These are phyloP conservation scores for Tricholomella constricta DNA, from an alignment of 768 basidiomycete genomes.

Conservation along the genomic window DNA sequence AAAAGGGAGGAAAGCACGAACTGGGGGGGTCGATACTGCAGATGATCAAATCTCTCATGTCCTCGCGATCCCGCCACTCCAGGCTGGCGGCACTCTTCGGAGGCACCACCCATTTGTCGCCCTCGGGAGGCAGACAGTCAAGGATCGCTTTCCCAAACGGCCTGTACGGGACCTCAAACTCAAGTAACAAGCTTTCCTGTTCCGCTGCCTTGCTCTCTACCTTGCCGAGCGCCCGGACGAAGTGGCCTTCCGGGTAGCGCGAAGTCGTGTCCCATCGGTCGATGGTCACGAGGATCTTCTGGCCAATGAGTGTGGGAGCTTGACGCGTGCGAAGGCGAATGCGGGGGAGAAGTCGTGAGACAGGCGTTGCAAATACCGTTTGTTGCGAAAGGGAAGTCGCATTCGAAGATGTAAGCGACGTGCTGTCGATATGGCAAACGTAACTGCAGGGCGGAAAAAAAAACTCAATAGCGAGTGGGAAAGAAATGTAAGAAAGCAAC, in stretches of 20 bases:
- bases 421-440: slow-evolving; percentile 93
- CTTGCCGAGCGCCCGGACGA: slow-evolving; percentile 88
- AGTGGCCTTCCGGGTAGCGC: slow-evolving; percentile 95
- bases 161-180: slow-evolving; percentile 94
- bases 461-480: slow-evolving; percentile 2
- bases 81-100: slow-evolving; percentile 51
- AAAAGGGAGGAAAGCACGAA: slow-evolving; percentile 26
- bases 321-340: slow-evolving; percentile 95
- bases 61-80: slow-evolving; percentile 83
- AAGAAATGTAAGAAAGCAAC: slow-evolving; percentile 1
- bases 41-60: slow-evolving; percentile 80
- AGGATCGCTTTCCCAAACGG: slow-evolving; percentile 96
- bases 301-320: slow-evolving; percentile 81
- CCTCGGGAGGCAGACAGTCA: slow-evolving; percentile 86
- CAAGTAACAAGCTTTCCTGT: slow-evolving; percentile 88
- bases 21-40: slow-evolving; percentile 98
- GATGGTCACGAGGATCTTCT: slow-evolving; percentile 95
- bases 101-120: slow-evolving; percentile 92
- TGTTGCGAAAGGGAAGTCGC: slow-evolving; percentile 81
- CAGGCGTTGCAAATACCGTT: slow-evolving; percentile 92
- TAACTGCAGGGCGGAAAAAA: slow-evolving; percentile 53
- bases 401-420: slow-evolving; percentile 79
- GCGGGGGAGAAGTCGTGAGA: slow-evolving; percentile 88
- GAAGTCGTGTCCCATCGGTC: slow-evolving; percentile 89
- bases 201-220: slow-evolving; percentile 96